These are phyloP conservation scores for Tylopilus vinaceipallidus DNA, from an alignment of 768 basidiomycete genomes.

Conservation along the genomic window DNA sequence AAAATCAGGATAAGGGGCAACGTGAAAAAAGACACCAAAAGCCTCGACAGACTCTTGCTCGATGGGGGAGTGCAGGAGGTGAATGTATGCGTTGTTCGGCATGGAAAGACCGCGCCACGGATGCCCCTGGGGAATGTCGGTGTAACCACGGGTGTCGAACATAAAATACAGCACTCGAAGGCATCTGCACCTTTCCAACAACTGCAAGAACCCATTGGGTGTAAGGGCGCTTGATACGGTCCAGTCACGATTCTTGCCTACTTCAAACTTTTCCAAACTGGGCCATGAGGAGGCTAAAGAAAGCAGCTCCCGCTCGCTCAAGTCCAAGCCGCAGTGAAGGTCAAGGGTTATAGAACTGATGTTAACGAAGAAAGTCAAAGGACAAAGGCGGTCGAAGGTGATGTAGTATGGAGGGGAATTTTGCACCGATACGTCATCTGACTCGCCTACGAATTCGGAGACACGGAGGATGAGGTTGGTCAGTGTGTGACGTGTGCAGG, in stretches of 20 bases:
- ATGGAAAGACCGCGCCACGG: constrained; percentile 12
- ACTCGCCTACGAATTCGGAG: no score
- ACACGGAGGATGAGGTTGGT: no score
- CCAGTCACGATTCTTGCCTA: constrained; percentile 1
- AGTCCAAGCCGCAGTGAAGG: background rate
- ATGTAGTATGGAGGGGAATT: background rate
- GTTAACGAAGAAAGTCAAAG: constrained; percentile 1
- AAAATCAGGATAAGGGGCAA: constrained; percentile 6
- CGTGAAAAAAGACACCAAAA: constrained; percentile 12
- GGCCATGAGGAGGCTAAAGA: constrained; percentile 13
- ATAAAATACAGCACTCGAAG: constrained; percentile 3
- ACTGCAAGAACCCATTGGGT: constrained; percentile 6
- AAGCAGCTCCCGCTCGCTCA: constrained; percentile 5
- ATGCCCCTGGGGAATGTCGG: no score
- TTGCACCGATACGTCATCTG: no score
- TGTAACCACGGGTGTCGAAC: constrained; percentile 6
- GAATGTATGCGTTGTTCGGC: background rate
- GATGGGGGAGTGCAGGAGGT: constrained; percentile 4
- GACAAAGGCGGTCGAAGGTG: background rate
- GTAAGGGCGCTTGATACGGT: constrained; percentile 5
- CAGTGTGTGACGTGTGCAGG: no score
- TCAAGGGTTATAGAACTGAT: background rate
- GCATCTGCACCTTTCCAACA: constrained; percentile 12
- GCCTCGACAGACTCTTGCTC: constrained; percentile 8
- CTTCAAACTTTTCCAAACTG: background rate